phyloP scores from a whole-genome alignment of 2,329 filamentous ascomycete species.

The Colletotrichum tabaci region DNA sequence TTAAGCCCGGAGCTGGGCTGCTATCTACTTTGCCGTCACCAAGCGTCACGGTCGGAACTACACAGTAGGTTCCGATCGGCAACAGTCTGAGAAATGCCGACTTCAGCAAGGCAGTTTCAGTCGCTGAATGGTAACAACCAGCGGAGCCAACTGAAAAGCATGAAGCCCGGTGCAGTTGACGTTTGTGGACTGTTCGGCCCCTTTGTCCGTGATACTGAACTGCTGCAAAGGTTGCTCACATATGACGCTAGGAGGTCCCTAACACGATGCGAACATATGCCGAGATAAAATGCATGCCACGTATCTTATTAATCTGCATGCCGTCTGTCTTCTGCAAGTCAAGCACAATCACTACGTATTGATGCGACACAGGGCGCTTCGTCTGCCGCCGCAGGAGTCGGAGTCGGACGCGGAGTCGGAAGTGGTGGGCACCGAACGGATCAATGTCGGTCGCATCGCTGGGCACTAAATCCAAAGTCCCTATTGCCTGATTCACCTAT shows the following conservation, averaged over 20 bases:
- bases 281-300: neutral
- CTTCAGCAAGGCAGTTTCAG: neutral
- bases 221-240: neutral
- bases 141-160: too few species aligned
- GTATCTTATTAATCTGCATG: neutral
- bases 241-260: neutral
- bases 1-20: slow-evolving; percentile 12
- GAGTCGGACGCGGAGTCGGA: slow-evolving; percentile 13
- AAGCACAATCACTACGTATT: too few species aligned
- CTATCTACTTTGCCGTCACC: neutral
- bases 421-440: neutral
- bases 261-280: too few species aligned
- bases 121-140: too few species aligned
- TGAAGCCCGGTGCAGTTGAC: neutral
- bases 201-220: neutral
- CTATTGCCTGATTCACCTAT: neutral
- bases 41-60: neutral
- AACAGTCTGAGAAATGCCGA: neutral
- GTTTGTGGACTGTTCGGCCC: too few species aligned
- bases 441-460: neutral
- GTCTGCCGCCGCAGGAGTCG: neutral
- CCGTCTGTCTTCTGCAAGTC: neutral
- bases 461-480: neutral
- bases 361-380: too few species aligned
- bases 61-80: neutral